Percentiles rank a stretch among this genome's conserved stretches.
Evolutionary conservation across 2,329 filamentous ascomycete species (phyloP).

Genomic region (Colletotrichum destructivum): DNA sequence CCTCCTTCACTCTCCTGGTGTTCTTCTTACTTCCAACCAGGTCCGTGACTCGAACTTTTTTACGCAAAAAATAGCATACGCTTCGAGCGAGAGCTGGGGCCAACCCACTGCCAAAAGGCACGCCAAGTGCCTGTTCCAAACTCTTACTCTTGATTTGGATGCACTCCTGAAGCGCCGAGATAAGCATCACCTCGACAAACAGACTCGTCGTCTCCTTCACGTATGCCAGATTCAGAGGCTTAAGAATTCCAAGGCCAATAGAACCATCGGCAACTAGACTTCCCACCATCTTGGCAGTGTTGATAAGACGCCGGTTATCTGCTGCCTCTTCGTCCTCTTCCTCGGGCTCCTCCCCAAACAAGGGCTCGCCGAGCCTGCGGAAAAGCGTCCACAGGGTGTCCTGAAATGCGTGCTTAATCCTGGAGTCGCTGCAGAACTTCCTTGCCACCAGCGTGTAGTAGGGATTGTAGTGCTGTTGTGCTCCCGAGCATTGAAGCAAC

Average conservation of each 20-base stretch:
- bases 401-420: constrained; percentile 87
- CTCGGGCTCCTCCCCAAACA: constrained; percentile 76
- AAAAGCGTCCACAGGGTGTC: constrained; percentile 91
- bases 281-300: constrained; percentile 70
- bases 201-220: constrained; percentile 82
- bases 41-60: constrained; percentile 78
- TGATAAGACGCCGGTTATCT: constrained; percentile 66
- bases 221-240: constrained; percentile 84
- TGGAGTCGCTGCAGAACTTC: constrained; percentile 81
- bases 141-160: constrained; percentile 53
- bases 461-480: constrained; percentile 88
- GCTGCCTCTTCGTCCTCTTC: constrained; percentile 65
- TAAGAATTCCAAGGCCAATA: constrained; percentile 66
- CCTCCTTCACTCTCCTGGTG: constrained; percentile 62
- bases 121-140: constrained; percentile 31
- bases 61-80: constrained; percentile 84
- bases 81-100: constrained; percentile 79
- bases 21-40: constrained; percentile 65
- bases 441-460: constrained; percentile 92
- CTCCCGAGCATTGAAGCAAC: constrained; percentile 87
- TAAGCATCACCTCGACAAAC: constrained; percentile 86
- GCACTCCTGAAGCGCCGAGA: constrained; percentile 80
- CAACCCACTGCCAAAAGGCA: constrained; percentile 26
- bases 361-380: constrained; percentile 85
- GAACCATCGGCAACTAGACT: constrained; percentile 63